A percentile compares a stretch with the other conserved stretches of the same genome.
These are phyloP conservation scores for Golubevia pallescens DNA, from an alignment of 1,284 basidiomycete species.

Conservation along the genomic window DNA sequence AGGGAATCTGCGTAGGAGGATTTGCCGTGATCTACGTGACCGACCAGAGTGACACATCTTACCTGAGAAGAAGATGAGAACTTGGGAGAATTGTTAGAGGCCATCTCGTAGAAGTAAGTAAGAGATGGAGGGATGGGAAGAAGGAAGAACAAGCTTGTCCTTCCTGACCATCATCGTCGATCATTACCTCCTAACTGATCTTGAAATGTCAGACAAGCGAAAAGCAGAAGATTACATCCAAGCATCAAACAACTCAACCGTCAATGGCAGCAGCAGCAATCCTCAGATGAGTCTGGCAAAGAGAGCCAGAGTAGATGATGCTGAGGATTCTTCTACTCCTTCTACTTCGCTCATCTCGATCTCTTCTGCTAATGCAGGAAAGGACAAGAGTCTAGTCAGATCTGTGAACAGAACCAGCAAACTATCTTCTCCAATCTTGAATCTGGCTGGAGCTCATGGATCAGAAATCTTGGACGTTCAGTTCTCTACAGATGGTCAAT, in stretches of 20 bases:
- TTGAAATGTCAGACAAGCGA: slow-evolving; percentile 49
- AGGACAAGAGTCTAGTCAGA: slow-evolving; percentile 38
- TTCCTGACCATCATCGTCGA: slow-evolving; percentile 1
- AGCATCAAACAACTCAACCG: slow-evolving; percentile 13
- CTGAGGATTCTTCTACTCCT: neutral
- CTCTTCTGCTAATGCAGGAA: slow-evolving; percentile 33
- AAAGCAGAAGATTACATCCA: slow-evolving; percentile 25
- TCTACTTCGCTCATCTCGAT: slow-evolving; percentile 34
- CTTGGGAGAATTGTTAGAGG: slow-evolving; percentile 3
- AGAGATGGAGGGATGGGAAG: too few relatives aligned
- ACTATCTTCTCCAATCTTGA: slow-evolving; percentile 42
- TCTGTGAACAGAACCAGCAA: slow-evolving; percentile 44
- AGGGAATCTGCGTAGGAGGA: slow-evolving; percentile 86
- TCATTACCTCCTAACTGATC: neutral
- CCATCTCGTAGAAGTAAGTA: too few relatives aligned
- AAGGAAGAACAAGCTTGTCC: neutral
- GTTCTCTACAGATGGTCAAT: slow-evolving; percentile 47
- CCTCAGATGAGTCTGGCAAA: slow-evolving; percentile 45
- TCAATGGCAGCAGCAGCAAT: slow-evolving; percentile 27
- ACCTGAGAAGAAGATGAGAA: slow-evolving; percentile 52
- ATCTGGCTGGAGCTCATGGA: slow-evolving; percentile 46
- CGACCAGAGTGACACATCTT: slow-evolving; percentile 60
- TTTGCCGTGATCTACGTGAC: slow-evolving; percentile 64
- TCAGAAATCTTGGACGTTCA: slow-evolving; percentile 51
- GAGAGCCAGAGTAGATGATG: slow-evolving; percentile 19